phyloP scores from a whole-genome alignment of 129 eudicot genomes.

The Glebionis coronaria region DNA sequence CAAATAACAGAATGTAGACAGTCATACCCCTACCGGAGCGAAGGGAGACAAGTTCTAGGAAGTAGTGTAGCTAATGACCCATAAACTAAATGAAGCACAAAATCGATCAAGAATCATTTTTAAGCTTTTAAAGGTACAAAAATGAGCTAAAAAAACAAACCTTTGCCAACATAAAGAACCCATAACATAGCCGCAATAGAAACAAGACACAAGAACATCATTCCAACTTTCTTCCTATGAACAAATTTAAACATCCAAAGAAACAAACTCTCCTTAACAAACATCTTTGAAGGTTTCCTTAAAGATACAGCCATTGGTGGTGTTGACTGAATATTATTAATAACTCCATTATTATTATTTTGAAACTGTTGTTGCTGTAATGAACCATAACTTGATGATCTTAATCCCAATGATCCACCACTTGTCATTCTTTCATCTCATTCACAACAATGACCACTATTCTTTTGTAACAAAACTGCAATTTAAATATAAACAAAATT shows the following conservation, averaged over 20 bases:
- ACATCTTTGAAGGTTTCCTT: constrained; percentile 66
- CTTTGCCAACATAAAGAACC: constrained; percentile 91
- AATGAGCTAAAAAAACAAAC: constrained; percentile 36
- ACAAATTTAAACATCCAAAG: constrained; percentile 71
- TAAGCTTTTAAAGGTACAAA: not conserved
- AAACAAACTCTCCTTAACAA: constrained; percentile 61
- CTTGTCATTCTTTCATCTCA: constrained; percentile 68
- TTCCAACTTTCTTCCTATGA: constrained; percentile 82
- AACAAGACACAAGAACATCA: constrained; percentile 74
- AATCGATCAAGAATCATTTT: not conserved
- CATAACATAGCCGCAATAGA: constrained; percentile 69
- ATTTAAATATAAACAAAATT: constrained; percentile 12
- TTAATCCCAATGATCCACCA: constrained; percentile 74
- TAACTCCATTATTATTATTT: too few species aligned
- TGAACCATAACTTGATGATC: constrained; percentile 78
- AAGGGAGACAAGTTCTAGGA: too few species aligned
- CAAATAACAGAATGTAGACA: too few species aligned
- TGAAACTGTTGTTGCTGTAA: constrained; percentile 74
- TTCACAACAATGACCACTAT: constrained; percentile 33
- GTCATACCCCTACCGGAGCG: too few species aligned
- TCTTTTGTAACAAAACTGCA: not conserved
- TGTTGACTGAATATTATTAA: constrained; percentile 34
- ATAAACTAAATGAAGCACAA: constrained; percentile 9
- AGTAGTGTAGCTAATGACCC: too few species aligned
- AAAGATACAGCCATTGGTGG: constrained; percentile 38